Base-by-base conservation (phyloP, 1,284 basidiomycete species). In the Grifola frondosa region DNA sequence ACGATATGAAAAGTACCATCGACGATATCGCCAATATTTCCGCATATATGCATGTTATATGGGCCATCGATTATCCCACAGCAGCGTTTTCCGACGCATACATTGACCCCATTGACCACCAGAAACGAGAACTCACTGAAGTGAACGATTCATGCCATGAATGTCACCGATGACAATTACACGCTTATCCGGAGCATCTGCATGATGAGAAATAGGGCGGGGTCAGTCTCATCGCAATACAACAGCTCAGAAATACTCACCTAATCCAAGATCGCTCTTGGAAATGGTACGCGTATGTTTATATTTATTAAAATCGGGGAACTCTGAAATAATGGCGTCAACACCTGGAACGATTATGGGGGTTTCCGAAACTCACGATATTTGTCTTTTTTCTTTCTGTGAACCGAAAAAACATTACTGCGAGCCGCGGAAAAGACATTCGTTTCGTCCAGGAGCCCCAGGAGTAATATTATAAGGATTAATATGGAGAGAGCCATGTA, bases 81-180 rank as follows among this genome's bases (percentile, higher is more conserved):
- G n/a, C n/a, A n/a, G n/a, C n/a, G n/a, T n/a, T n/a, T n/a, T n/a
- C n/a, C n/a, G n/a, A n/a, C n/a, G n/a, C n/a, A n/a, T n/a, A n/a
- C n/a, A n/a, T n/a, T n/a, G n/a, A n/a, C n/a, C n/a, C n/a, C n/a
- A n/a, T n/a, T n/a, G n/a, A n/a, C n/a, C n/a, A n/a, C n/a, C n/a
- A n/a, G n/a, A n/a, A n/a, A n/a, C n/a, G 32, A 10, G 28, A 4
- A 66, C 84, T 48, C 44, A 89, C 87, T 78, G 69, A 6, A 96
- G 65, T 1, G 84, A 77, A 12, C 72, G 60, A 44, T 78, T 72
- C 74, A 84, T 89, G 32, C 89, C 91, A 70, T 96, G 92, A 3
- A 95, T 75, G 56, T 96, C 92, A 13, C 92, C 92, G 20, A 92
- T 66, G 47, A 90, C 66, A 33, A 94, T 77, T 17, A 85, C 65